phyloP scores from a whole-genome alignment of 345 rosid species.

The Combretum micranthum region DNA sequence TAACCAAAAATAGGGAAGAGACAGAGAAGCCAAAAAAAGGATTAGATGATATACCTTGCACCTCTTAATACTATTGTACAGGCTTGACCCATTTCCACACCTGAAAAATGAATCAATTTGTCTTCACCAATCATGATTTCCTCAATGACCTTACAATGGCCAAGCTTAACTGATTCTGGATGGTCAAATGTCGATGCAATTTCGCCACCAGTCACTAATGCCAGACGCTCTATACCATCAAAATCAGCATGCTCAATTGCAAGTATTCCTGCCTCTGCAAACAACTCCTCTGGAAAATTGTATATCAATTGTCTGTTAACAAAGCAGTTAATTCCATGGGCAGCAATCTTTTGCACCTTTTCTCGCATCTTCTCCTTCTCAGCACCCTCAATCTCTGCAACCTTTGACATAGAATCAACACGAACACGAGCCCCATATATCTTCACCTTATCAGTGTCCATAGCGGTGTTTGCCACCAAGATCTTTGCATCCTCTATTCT shows the following conservation, averaged over 20 bases:
- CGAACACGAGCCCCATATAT: slow-evolving; percentile 99
- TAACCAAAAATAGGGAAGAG: neutral
- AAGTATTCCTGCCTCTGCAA: slow-evolving; percentile 94
- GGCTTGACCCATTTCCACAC: slow-evolving; percentile 96
- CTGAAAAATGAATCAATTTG: slow-evolving; percentile 93
- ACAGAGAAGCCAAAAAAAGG: neutral
- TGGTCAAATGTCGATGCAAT: slow-evolving; percentile 97
- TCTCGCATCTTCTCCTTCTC: slow-evolving; percentile 98
- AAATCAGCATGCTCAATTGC: slow-evolving; percentile 99
- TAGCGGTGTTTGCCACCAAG: slow-evolving; percentile 97
- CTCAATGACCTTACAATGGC: slow-evolving; percentile 90
- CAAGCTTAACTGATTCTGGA: slow-evolving; percentile 96
- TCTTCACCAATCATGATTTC: slow-evolving; percentile 99
- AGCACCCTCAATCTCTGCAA: slow-evolving; percentile 97
- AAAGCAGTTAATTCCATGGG: slow-evolving; percentile 91
- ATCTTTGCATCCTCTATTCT: slow-evolving; percentile 92
- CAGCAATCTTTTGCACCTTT: slow-evolving; percentile 90
- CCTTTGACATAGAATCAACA: slow-evolving; percentile 95
- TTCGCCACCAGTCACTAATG: slow-evolving; percentile 93
- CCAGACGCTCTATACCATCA: slow-evolving; percentile 96
- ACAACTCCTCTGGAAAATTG: slow-evolving; percentile 96
- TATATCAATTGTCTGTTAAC: slow-evolving; percentile 98
- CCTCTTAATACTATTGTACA: slow-evolving; percentile 94
- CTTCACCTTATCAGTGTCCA: slow-evolving; percentile 99
- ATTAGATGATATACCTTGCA: slow-evolving; percentile 48